Evolutionary conservation across 192 early-diverging fungal genomes (phyloP), one percentile per base, ranked within the genome.

Genomic region (Coemansia sp.): DNA sequence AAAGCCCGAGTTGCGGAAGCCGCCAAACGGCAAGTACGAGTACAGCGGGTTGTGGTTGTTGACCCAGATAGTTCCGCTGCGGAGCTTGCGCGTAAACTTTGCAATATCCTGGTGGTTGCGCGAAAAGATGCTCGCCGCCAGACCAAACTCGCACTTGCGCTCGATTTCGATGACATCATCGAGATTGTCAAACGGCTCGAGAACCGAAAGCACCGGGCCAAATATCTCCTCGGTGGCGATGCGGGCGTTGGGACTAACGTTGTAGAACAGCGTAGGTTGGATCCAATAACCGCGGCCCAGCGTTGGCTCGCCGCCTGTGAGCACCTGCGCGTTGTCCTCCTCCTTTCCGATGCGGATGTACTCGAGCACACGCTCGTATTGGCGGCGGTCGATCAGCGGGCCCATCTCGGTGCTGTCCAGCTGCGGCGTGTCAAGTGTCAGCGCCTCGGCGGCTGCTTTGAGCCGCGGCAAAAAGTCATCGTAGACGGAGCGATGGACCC

Each of bases 401-500:
- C 82, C 83, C 62, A 81, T 77, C 48, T 60, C 56, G 8, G 65
- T 66, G 1, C 21, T 42, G 18, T 60, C 50, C 44, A 58, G 48
- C 54, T 77, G 64, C 21, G 64, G 62, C 23, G 65, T 64, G 6
- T 38, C 58, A 21, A 69, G 58, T 0, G 55, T 52, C 44, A 78
- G 54, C 14, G 71, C 53, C 40, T 69, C 66, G 23, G 67, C 71
- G 6, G 81, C 80, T 0, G 75, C 71, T 42, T 80, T 67, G 42
- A 85, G 72, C 47, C 72, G 64, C 1, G 74, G 71, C 51, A 93
- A 27, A 14, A 93, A 86, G n/a, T 62, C 62, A 31, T 87, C 83
- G 58, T 88, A 83, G 4, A 91, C 65, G 16, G 72, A 66, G 59
- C 81, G 82, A 43, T 91, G 89, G 24, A 89, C 87, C 56, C 86